Percentiles rank a stretch among this genome's conserved stretches.
phyloP scores from a whole-genome alignment of 306 rosid genomes.

The Elaeagnus macrophylla region DNA sequence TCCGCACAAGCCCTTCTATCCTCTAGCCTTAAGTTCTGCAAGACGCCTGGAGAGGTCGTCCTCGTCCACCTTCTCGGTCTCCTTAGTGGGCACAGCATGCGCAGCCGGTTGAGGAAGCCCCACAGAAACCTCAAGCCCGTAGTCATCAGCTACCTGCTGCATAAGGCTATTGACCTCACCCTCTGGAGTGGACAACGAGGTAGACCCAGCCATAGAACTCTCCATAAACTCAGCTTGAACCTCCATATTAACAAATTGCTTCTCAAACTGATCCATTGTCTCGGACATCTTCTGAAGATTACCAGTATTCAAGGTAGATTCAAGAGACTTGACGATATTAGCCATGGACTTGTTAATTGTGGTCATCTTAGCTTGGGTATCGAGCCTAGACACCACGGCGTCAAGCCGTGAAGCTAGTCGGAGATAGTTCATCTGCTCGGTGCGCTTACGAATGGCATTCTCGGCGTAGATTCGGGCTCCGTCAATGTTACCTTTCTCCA shows the following conservation, averaged over 20 bases:
- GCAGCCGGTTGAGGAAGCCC: conserved; percentile 82
- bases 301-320: conserved; percentile 59
- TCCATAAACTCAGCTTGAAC: conserved; percentile 98
- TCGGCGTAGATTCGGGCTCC: conserved; percentile 95
- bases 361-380: conserved; percentile 92
- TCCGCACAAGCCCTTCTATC: conserved; percentile 19
- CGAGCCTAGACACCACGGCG: conserved; percentile 93
- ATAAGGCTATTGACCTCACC: conserved; percentile 88
- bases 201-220: conserved; percentile 90
- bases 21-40: conserved; percentile 96
- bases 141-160: conserved; percentile 97
- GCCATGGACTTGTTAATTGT: conserved; percentile 88
- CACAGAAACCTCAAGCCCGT: conserved; percentile 92
- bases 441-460: conserved; percentile 84
- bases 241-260: conserved; percentile 95
- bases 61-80: conserved; percentile 75
- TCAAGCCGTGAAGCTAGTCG: conserved; percentile 83
- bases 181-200: conserved; percentile 83
- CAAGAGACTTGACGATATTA: conserved; percentile 80
- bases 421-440: conserved; percentile 95
- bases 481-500: conserved; percentile 89
- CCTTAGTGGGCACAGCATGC: conserved; percentile 80
- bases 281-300: conserved; percentile 95
- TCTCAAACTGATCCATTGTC: conserved; percentile 91
- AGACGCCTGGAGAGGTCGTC: conserved; percentile 83